Conservation (phyloP, 148 eudicot species). For the Cornus suecica region DNA sequence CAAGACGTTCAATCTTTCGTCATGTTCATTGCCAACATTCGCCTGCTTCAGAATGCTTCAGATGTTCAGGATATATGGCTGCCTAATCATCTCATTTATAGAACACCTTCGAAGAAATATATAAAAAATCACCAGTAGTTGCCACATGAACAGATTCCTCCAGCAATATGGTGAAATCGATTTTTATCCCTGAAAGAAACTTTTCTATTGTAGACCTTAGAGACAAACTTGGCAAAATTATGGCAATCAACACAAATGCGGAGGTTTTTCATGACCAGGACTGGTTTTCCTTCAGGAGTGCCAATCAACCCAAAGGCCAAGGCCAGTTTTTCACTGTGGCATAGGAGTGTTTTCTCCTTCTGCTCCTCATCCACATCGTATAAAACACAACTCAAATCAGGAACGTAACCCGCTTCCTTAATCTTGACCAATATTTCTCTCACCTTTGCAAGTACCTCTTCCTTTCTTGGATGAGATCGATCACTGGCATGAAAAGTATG, state of each 20-base stretch:
- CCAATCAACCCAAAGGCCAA: slow-evolving; percentile 59
- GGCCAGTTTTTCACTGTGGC: slow-evolving; percentile 80
- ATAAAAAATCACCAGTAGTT: slow-evolving; percentile 58
- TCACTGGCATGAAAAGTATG: slow-evolving; percentile 77
- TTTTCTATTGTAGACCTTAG: slow-evolving; percentile 49
- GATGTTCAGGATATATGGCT: background rate
- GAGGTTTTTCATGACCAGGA: slow-evolving; percentile 74
- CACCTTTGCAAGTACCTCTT: slow-evolving; percentile 55
- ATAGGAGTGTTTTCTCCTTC: slow-evolving; percentile 72
- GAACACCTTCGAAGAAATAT: background rate
- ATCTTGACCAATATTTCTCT: slow-evolving; percentile 45
- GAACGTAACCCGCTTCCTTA: slow-evolving; percentile 68
- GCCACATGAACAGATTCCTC: slow-evolving; percentile 71
- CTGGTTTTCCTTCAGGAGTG: slow-evolving; percentile 40
- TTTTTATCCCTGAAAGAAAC: slow-evolving; percentile 60
- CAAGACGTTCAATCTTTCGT: no score
- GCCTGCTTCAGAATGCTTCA: no score
- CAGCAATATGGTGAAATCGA: slow-evolving; percentile 65
- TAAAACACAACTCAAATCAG: slow-evolving; percentile 64
- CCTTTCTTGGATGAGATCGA: slow-evolving; percentile 54
- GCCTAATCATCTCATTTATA: background rate
- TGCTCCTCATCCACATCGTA: slow-evolving; percentile 84
- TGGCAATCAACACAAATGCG: slow-evolving; percentile 86
- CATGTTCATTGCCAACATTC: no score
- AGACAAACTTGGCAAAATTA: slow-evolving; percentile 71